Base-by-base conservation (phyloP, 331 rosid genomes). In the Malus hybrid region DNA sequence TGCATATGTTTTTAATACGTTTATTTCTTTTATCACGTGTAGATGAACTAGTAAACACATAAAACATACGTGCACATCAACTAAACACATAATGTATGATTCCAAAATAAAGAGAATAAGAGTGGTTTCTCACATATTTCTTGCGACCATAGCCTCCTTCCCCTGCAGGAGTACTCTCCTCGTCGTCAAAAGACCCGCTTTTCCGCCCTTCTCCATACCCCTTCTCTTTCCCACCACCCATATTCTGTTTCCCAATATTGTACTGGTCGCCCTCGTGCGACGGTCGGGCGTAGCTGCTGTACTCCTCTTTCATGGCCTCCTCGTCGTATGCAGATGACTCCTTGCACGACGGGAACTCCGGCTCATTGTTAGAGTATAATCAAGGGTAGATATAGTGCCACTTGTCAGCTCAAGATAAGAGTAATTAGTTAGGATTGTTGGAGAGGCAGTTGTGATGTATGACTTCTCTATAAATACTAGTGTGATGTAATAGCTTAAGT, bases 131-230 rank as follows among this genome's bases (percentile, higher is more conserved):
- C 20, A 64, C 68, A 6, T 32, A 30, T 39, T 62, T 73, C 22
- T 73, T 73, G 48, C 62, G 48, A 62, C 77, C 77, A 13, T 73
- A 62, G 29, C 48, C 77, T 2, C 77, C 77, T 44, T 73, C 70
- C 3, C 77, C 77, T 0, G 62, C 77, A 2, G 33, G 44, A 42
- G 60, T 62, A 28, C 20, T 58, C 50, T 73, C 77, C 12, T 62
- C 70, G 20, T 73, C 77, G 6, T 33, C 55, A n/a, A 11, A 22
- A 16, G 26, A 60, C 19, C 18, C 67, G 46, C 46, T 62, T 13
- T 16, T 32, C 26, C 68, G 18, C 44, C 46, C 44, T 4, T 3
- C 68, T 32, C n/a, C 46, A 39, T 2, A 39, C 46, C 46, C 46
- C 12, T 39, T 39, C 46, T 9, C 46, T 39, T 39, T 39, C 46